These are phyloP conservation scores for Pythium coloratum DNA, from an alignment of 352 stramenopile genomes.

Conservation along the genomic window DNA sequence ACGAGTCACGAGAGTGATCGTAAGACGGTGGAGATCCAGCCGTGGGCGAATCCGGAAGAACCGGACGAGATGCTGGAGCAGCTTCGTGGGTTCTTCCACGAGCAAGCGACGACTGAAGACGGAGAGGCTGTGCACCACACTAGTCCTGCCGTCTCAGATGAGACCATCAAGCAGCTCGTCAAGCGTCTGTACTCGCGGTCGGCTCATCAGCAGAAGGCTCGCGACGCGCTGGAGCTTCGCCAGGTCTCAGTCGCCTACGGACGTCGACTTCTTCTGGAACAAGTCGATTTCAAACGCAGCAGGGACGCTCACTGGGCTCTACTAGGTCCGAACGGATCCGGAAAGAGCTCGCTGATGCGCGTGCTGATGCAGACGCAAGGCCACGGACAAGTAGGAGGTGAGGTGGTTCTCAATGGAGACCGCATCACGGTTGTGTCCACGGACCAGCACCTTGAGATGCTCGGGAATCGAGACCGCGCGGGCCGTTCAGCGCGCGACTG, in stretches of 20 bases:
- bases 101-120: neutral
- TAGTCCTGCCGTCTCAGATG: neutral
- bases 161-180: constrained; percentile 29
- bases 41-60: constrained; percentile 29
- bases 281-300: constrained; percentile 52
- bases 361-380: constrained; percentile 63
- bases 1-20: neutral
- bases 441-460: constrained; percentile 85
- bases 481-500: constrained; percentile 4
- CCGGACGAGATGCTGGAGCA: constrained; percentile 12
- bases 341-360: constrained; percentile 77
- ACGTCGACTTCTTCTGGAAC: constrained; percentile 43
- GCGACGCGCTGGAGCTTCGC: constrained; percentile 37
- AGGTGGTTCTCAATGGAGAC: constrained; percentile 42
- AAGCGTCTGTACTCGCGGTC: constrained; percentile 37
- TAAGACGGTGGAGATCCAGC: constrained; percentile 34
- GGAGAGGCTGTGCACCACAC: neutral
- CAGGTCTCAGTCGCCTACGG: constrained; percentile 67
- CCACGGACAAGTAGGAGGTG: constrained; percentile 45
- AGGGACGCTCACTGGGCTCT: constrained; percentile 66
- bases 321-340: constrained; percentile 69
- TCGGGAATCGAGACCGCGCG: constrained; percentile 29
- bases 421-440: constrained; percentile 78
- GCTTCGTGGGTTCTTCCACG: constrained; percentile 11
- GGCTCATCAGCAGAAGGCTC: neutral